These are phyloP conservation scores for Ceratocystiopsis brevicomis DNA, from an alignment of 2,329 filamentous ascomycete genomes.

Conservation along the genomic window DNA sequence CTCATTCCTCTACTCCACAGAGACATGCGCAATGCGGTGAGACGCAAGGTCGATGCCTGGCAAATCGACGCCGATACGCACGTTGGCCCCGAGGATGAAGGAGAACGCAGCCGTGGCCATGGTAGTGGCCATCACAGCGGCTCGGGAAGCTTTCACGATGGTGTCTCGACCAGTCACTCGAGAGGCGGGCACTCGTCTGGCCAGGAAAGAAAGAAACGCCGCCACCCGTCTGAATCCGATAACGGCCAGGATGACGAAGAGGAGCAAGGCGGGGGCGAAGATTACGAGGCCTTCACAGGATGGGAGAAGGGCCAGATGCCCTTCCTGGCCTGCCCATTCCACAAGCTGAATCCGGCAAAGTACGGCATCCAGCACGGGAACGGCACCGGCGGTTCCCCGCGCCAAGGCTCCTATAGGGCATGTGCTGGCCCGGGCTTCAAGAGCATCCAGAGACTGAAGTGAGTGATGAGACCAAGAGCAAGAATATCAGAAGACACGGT, in stretches of 20 bases:
- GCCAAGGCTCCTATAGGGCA: slow-evolving; percentile 10
- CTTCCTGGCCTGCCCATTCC: slow-evolving; percentile 12
- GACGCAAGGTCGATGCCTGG: slow-evolving; percentile 12
- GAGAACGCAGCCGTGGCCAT: not conserved
- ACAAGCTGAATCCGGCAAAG: slow-evolving; percentile 12
- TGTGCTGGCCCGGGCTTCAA: slow-evolving; percentile 14
- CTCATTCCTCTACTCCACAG: slow-evolving; percentile 11
- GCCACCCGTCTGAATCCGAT: slow-evolving; percentile 3
- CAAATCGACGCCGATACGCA: slow-evolving; percentile 1
- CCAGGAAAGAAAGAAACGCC: slow-evolving; percentile 8
- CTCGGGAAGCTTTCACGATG: too few relatives aligned
- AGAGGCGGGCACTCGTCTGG: slow-evolving; percentile 1
- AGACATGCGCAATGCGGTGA: slow-evolving; percentile 7
- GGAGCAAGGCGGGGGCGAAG: slow-evolving; percentile 2
- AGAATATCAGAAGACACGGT: not conserved
- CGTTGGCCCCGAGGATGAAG: not conserved
- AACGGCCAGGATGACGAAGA: slow-evolving; percentile 8
- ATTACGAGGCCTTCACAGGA: too few relatives aligned
- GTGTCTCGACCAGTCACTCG: too few relatives aligned
- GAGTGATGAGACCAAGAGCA: not conserved
- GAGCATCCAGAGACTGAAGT: slow-evolving; percentile 14
- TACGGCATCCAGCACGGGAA: slow-evolving; percentile 11
- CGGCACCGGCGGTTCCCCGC: not conserved
- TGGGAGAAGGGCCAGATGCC: too few relatives aligned
- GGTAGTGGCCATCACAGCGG: not conserved